phyloP scores from a whole-genome alignment of 345 rosid genomes.

The Nasturtium officinale region DNA sequence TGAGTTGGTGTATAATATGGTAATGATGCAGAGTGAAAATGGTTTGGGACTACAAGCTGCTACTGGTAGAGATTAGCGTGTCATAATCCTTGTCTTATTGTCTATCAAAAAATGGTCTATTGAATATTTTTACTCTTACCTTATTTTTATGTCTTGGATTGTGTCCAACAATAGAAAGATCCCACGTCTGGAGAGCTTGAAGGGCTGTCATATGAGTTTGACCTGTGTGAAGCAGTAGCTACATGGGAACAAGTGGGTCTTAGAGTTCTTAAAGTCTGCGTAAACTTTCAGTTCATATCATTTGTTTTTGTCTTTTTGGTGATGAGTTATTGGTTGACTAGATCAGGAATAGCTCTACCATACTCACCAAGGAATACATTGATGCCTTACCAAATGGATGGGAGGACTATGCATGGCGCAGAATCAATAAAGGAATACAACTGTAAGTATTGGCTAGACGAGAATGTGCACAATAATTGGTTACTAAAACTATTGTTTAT shows the following conservation, averaged over 20 bases:
- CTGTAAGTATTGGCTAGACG: constrained; percentile 58
- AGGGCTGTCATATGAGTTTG: constrained; percentile 74
- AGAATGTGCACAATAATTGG: neutral
- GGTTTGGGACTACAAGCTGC: constrained; percentile 83
- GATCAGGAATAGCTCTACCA: constrained; percentile 88
- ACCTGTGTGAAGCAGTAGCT: constrained; percentile 92
- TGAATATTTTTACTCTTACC: neutral
- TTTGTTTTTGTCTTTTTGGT: constrained; percentile 38
- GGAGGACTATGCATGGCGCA: constrained; percentile 97
- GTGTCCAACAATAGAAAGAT: constrained; percentile 61
- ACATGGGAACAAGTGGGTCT: constrained; percentile 72
- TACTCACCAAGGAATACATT: constrained; percentile 90
- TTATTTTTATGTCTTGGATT: neutral
- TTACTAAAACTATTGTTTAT: neutral
- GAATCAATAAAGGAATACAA: constrained; percentile 85
- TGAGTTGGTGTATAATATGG: neutral
- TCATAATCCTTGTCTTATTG: neutral
- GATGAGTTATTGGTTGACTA: constrained; percentile 60
- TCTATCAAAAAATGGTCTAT: neutral
- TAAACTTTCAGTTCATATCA: constrained; percentile 13
- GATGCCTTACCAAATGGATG: constrained; percentile 93
- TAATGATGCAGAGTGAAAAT: constrained; percentile 71
- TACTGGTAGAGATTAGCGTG: constrained; percentile 50
- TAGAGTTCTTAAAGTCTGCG: constrained; percentile 19
- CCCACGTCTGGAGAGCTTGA: constrained; percentile 87